Evolutionary conservation across 805 yeast genomes (phyloP), one percentile per base, ranked within the genome.

Genomic region (Teunomyces funiuensis): DNA sequence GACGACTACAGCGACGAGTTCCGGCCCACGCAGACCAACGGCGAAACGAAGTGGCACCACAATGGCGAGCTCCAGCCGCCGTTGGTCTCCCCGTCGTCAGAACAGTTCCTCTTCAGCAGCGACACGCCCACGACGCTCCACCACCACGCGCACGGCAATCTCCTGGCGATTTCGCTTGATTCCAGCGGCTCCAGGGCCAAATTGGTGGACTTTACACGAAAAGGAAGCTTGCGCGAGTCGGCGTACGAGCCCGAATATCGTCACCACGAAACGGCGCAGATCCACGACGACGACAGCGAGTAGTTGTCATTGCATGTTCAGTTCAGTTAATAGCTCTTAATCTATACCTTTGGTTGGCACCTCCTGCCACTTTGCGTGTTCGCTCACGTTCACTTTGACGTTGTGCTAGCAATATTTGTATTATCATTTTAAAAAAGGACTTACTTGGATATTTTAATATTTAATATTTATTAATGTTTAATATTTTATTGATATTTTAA

Each of bases 141-240:
- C 8, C n/a, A 20, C 23, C 28, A 39, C 16, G 33, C 42, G 11
- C 28, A 52, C 30, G 36, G 47, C 2, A 55, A 54, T 37, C 42
- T 59, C 20, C 55, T 62, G 4, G 47, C 54, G 6, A 46, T 53
- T 26, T 58, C 66, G 6, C 28, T 56, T 6, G 46, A 44, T 3
- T 53, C 55, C 5, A 48, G 44, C 3, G 46, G 43, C 3, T 53
- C 55, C 23, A 60, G 60, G 33, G 75, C 76, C 9, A 73, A 74
- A 52, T 57, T 74, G 40, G 77, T 74, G 29, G 73, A 74, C 36
- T 73, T 74, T 45, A 71, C 76, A 4, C 58, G 77, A 47, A 66
- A 66, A 47, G 71, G 70, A 7, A 64, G 74, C 44, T 57, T 70
- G 44, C 55, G 66, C 42, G 70, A 70, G 40, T 61, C 69, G n/a